phyloP scores from a whole-genome alignment of 1,284 basidiomycete genomes.

The Boletellus sp. region DNA sequence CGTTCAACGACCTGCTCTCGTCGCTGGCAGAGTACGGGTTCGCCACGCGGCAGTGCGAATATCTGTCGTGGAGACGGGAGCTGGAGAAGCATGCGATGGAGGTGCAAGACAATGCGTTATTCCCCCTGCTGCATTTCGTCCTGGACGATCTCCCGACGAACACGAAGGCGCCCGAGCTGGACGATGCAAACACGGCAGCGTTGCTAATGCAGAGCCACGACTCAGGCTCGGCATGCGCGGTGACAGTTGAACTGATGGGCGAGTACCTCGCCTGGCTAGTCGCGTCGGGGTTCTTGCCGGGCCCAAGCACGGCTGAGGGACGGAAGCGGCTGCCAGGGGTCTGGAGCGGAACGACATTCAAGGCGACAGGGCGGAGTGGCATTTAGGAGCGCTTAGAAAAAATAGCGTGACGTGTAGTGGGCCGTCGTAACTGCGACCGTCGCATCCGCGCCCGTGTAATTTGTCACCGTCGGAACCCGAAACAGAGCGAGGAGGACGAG shows the following conservation, averaged over 20 bases:
- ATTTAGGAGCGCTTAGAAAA: slow-evolving; percentile 20
- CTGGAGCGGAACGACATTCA: slow-evolving; percentile 28
- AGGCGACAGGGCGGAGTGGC: slow-evolving; percentile 49
- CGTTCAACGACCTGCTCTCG: slow-evolving; percentile 87
- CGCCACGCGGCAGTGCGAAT: slow-evolving; percentile 76
- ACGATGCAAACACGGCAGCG: slow-evolving; percentile 79
- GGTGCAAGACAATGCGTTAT: slow-evolving; percentile 92
- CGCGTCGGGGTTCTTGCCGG: slow-evolving; percentile 79
- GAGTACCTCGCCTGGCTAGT: slow-evolving; percentile 95
- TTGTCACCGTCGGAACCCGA: neutral
- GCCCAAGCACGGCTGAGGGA: slow-evolving; percentile 43
- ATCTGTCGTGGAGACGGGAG: slow-evolving; percentile 87
- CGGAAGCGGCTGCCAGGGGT: slow-evolving; percentile 47
- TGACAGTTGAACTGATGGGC: slow-evolving; percentile 77
- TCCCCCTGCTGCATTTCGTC: slow-evolving; percentile 96
- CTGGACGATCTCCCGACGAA: slow-evolving; percentile 95
- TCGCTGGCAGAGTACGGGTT: slow-evolving; percentile 82
- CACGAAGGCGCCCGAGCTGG: slow-evolving; percentile 91
- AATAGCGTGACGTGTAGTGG: no score
- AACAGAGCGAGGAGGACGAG: neutral
- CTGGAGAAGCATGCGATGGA: slow-evolving; percentile 95
- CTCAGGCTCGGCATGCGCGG: slow-evolving; percentile 50
- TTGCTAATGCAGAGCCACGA: slow-evolving; percentile 51
- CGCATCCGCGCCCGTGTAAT: no score
- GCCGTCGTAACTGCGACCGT: neutral